These are phyloP conservation scores for Calamus simplicifolius DNA, from an alignment of 176 grass and related monocot species.

Conservation along the genomic window DNA sequence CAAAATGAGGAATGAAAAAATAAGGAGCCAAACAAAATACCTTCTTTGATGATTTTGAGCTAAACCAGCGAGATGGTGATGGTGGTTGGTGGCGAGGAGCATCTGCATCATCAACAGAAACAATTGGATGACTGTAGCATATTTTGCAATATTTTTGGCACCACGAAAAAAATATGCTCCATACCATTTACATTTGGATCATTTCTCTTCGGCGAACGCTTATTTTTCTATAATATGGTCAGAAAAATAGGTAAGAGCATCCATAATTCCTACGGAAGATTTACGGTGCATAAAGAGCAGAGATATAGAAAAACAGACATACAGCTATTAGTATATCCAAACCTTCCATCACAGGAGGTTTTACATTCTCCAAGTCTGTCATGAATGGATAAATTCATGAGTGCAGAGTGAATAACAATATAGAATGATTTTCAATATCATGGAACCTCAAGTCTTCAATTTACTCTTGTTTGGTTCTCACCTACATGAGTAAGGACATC, in stretches of 20 bases:
- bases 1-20: background rate
- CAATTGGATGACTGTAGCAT: background rate
- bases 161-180: slow-evolving; percentile 2
- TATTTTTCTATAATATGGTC: slow-evolving; percentile 7
- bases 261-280: too few relatives aligned
- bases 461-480: background rate
- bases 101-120: slow-evolving; percentile 19
- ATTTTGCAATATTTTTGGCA: slow-evolving; percentile 10
- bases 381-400: background rate
- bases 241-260: background rate
- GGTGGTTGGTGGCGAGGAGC: slow-evolving; percentile 25
- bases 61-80: slow-evolving; percentile 65
- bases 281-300: too few relatives aligned
- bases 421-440: background rate
- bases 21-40: slow-evolving; percentile 15
- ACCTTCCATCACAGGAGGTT: slow-evolving; percentile 70
- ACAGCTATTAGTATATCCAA: slow-evolving; percentile 72
- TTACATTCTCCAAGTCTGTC: slow-evolving; percentile 58
- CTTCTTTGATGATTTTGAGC: slow-evolving; percentile 75
- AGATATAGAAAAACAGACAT: slow-evolving; percentile 20
- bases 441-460: too few relatives aligned
- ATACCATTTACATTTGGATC: slow-evolving; percentile 7
- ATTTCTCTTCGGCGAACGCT: background rate
- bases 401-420: background rate
- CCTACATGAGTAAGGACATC: slow-evolving; percentile 55